These are phyloP conservation scores for Candida maesae DNA, from an alignment of 805 yeast genomes.

Conservation along the genomic window DNA sequence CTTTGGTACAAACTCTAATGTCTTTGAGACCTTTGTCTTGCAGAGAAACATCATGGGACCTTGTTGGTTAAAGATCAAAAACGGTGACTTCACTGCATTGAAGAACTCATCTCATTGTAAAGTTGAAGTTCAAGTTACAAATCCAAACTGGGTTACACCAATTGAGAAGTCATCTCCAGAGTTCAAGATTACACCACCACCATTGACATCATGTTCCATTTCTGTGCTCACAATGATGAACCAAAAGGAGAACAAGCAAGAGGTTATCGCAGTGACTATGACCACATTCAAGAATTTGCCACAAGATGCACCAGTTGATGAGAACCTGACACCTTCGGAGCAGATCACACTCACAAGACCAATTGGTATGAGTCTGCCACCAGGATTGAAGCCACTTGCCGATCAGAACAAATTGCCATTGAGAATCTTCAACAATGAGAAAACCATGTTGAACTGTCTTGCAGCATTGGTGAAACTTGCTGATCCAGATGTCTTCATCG, in stretches of 20 bases:
- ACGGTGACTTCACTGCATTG: constrained; percentile 55
- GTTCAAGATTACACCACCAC: constrained; percentile 48
- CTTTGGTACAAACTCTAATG: constrained; percentile 69
- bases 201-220: constrained; percentile 67
- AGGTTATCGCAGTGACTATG: constrained; percentile 76
- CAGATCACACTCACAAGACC: constrained; percentile 79
- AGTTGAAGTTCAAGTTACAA: constrained; percentile 60
- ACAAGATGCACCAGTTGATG: constrained; percentile 72
- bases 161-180: constrained; percentile 38
- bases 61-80: constrained; percentile 81
- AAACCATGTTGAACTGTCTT: constrained; percentile 67
- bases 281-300: constrained; percentile 67
- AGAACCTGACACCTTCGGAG: constrained; percentile 55
- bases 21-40: constrained; percentile 83
- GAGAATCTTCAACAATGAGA: constrained; percentile 67
- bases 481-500: constrained; percentile 92
- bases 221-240: constrained; percentile 81
- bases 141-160: constrained; percentile 47
- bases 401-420: constrained; percentile 48
- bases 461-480: constrained; percentile 60
- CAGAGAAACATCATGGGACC: constrained; percentile 93
- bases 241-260: constrained; percentile 71
- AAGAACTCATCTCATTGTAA: constrained; percentile 75
- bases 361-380: constrained; percentile 65
- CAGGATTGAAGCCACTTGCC: constrained; percentile 65